Conservation (phyloP, 2,329 filamentous ascomycete genomes). For the Cladosporium sp. region DNA sequence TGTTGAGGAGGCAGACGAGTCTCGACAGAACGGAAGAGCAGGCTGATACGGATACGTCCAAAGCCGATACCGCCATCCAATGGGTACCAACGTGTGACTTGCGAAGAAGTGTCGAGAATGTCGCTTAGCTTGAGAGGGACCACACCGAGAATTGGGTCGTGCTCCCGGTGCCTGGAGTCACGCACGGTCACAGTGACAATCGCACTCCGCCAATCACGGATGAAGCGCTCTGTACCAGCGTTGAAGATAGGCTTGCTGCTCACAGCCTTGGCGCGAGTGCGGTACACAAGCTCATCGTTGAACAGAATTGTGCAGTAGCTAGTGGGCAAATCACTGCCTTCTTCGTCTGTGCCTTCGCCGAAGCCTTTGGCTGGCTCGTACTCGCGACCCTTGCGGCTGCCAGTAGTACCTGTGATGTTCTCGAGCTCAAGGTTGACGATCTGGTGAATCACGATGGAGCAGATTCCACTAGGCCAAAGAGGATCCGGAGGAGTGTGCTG, state of each 20-base stretch:
- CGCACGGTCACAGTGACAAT: slow-evolving; percentile 87
- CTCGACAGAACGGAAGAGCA: slow-evolving; percentile 88
- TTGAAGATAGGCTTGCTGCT: slow-evolving; percentile 97
- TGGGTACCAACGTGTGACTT: slow-evolving; percentile 92
- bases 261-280: slow-evolving; percentile 90
- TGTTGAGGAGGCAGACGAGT: slow-evolving; percentile 80
- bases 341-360: slow-evolving; percentile 84
- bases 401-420: slow-evolving; percentile 81
- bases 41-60: slow-evolving; percentile 81
- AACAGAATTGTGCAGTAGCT: slow-evolving; percentile 90
- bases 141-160: slow-evolving; percentile 91
- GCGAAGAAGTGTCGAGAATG: slow-evolving; percentile 81
- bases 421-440: slow-evolving; percentile 93
- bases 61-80: slow-evolving; percentile 90
- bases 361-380: slow-evolving; percentile 84
- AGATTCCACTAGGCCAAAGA: slow-evolving; percentile 90
- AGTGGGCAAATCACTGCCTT: slow-evolving; percentile 75
- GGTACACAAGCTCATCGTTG: slow-evolving; percentile 88
- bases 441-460: slow-evolving; percentile 85
- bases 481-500: slow-evolving; percentile 90
- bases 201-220: slow-evolving; percentile 87
- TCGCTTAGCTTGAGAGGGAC: slow-evolving; percentile 86
- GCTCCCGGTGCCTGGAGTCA: slow-evolving; percentile 84
- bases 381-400: slow-evolving; percentile 79
- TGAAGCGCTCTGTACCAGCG: slow-evolving; percentile 87